Evolutionary conservation across 2,329 filamentous ascomycete genomes (phyloP).

Genomic region (Penicillium sp.): DNA sequence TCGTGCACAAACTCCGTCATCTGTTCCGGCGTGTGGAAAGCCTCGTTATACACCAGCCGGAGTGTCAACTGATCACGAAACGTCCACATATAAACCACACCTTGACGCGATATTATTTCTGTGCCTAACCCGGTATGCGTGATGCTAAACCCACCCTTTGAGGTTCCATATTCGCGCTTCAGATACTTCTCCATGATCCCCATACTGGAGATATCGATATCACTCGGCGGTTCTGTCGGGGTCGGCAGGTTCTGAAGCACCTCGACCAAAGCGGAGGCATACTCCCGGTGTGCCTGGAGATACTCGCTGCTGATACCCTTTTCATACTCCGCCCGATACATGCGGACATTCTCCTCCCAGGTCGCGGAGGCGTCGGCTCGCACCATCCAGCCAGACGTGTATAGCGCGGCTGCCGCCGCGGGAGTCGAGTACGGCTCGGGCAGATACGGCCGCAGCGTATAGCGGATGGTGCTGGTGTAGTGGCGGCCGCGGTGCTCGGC

Average conservation of each 20-base stretch:
- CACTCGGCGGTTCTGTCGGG: constrained; percentile 26
- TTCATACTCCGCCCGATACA: constrained; percentile 23
- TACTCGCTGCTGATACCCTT: constrained; percentile 20
- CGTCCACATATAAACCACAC: constrained; percentile 35
- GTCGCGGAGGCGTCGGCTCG: constrained; percentile 9
- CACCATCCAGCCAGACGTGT: constrained; percentile 15
- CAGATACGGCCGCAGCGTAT: too few relatives aligned
- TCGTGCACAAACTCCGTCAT: constrained; percentile 22
- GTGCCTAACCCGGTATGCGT: constrained; percentile 28
- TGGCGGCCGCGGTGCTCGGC: constrained; percentile 17
- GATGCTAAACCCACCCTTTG: constrained; percentile 23
- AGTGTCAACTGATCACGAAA: constrained; percentile 34
- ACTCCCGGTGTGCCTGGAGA: constrained; percentile 27
- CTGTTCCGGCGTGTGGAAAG: constrained; percentile 28
- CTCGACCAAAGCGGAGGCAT: constrained; percentile 24
- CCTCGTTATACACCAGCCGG: constrained; percentile 33
- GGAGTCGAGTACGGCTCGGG: constrained; percentile 25
- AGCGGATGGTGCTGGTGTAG: constrained; percentile 34
- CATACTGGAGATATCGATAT: constrained; percentile 26
- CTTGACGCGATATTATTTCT: too few relatives aligned
- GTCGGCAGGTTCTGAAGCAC: constrained; percentile 21
- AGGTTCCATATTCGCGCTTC: constrained; percentile 23
- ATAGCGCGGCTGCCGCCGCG: constrained; percentile 18
- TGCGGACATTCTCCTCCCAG: constrained; percentile 16
- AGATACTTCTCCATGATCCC: constrained; percentile 16